phyloP scores from a whole-genome alignment of 257 asterid genomes.

The Ocimum tenuiflorum region DNA sequence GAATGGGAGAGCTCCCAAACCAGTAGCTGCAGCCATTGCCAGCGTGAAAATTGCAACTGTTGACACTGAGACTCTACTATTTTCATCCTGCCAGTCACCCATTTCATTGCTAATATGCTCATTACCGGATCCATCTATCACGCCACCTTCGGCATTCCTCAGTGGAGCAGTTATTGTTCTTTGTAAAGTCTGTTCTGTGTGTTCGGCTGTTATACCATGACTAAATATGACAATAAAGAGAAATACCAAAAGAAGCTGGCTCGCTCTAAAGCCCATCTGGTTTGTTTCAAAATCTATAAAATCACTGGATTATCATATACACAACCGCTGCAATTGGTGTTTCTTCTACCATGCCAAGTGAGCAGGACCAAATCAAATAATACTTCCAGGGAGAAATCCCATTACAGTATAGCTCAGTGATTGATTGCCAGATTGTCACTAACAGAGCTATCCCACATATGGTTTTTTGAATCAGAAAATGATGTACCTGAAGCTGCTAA shows the following conservation, averaged over 20 bases:
- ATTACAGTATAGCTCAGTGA: slow-evolving; percentile 10
- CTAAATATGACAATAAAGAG: slow-evolving; percentile 35
- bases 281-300: slow-evolving; percentile 9
- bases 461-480: too few species aligned
- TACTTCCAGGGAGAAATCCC: slow-evolving; percentile 2
- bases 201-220: slow-evolving; percentile 30
- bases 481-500: slow-evolving; percentile 13
- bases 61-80: slow-evolving; percentile 62
- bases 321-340: not conserved
- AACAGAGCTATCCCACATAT: too few species aligned
- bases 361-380: slow-evolving; percentile 7
- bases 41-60: slow-evolving; percentile 84
- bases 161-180: slow-evolving; percentile 63
- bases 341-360: slow-evolving; percentile 11
- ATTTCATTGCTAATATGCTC: slow-evolving; percentile 41
- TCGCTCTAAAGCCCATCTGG: slow-evolving; percentile 39
- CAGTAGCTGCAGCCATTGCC: slow-evolving; percentile 99
- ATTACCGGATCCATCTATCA: slow-evolving; percentile 85
- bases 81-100: slow-evolving; percentile 41
- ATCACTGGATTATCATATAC: slow-evolving; percentile 3
- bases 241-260: slow-evolving; percentile 29
- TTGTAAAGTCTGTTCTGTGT: slow-evolving; percentile 32
- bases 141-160: slow-evolving; percentile 48
- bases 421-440: not conserved
- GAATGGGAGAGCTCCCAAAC: too few species aligned